phyloP scores from a whole-genome alignment of 805 yeast species.

The Myxozyma geophila region DNA sequence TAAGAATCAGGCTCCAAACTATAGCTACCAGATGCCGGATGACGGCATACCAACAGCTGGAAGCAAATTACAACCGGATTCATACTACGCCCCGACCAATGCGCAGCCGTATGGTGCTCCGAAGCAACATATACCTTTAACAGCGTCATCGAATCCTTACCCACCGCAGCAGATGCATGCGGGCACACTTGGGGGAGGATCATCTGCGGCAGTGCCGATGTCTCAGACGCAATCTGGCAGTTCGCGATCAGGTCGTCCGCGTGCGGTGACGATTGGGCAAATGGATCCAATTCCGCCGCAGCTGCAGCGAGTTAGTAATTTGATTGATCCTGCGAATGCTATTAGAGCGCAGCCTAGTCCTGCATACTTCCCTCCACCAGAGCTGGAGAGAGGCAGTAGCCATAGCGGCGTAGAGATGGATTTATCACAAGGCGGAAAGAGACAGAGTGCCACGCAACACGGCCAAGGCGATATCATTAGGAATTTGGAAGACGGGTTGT shows the following conservation, averaged over 20 bases:
- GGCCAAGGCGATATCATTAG: constrained; percentile 41
- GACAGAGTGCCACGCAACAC: constrained; percentile 10
- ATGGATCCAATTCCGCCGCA: constrained; percentile 49
- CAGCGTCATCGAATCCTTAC: constrained; percentile 27
- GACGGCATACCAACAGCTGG: constrained; percentile 8
- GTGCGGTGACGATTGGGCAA: constrained; percentile 49
- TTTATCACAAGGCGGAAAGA: constrained; percentile 3
- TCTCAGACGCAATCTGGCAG: constrained; percentile 3
- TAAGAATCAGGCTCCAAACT: neutral
- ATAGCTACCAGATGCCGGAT: neutral
- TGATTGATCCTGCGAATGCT: constrained; percentile 47
- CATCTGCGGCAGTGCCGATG: constrained; percentile 1
- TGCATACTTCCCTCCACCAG: constrained; percentile 50
- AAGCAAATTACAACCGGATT: neutral
- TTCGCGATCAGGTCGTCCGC: constrained; percentile 41
- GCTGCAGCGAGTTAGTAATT: constrained; percentile 49
- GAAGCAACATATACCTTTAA: neutral
- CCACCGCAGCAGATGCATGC: constrained; percentile 25
- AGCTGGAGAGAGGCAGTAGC: constrained; percentile 22
- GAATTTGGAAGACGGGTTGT: constrained; percentile 43
- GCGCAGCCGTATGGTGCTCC: constrained; percentile 7
- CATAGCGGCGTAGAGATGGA: constrained; percentile 8
- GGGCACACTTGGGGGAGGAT: neutral
- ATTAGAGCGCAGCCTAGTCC: constrained; percentile 49
- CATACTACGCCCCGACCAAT: constrained; percentile 12